Evolutionary conservation across 2,329 filamentous ascomycete species (phyloP).

Genomic region (Botrytis paeoniae): DNA sequence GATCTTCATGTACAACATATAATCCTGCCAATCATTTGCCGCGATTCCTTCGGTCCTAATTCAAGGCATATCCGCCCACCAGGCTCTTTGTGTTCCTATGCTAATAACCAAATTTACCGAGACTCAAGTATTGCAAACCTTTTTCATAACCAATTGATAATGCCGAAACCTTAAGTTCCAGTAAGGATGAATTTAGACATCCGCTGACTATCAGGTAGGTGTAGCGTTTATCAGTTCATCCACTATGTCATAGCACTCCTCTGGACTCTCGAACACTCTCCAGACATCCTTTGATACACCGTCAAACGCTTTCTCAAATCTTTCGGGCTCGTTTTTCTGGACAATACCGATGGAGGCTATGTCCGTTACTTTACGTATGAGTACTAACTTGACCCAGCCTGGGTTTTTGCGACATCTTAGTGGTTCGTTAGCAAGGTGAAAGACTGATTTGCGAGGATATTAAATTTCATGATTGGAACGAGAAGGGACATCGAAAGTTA

Average conservation of each 20-base stretch:
- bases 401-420: constrained; percentile 61
- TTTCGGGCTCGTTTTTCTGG: constrained; percentile 67
- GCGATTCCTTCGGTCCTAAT: background rate
- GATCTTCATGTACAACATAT: background rate
- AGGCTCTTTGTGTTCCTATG: too few species aligned
- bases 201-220: background rate
- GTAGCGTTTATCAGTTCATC: constrained; percentile 31
- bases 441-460: background rate
- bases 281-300: constrained; percentile 68
- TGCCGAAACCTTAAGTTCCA: too few species aligned
- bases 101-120: background rate
- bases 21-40: background rate
- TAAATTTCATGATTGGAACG: background rate
- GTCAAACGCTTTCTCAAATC: constrained; percentile 82
- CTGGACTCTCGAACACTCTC: constrained; percentile 78
- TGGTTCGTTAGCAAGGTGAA: constrained; percentile 15
- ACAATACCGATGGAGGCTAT: constrained; percentile 67
- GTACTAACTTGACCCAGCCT: constrained; percentile 77
- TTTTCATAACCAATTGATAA: background rate
- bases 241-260: constrained; percentile 54
- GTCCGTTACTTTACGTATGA: constrained; percentile 79
- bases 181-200: background rate
- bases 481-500: background rate
- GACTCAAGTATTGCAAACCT: background rate
- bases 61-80: background rate